Conservation (phyloP, 345 rosid species). For the Pugionium cornutum region DNA sequence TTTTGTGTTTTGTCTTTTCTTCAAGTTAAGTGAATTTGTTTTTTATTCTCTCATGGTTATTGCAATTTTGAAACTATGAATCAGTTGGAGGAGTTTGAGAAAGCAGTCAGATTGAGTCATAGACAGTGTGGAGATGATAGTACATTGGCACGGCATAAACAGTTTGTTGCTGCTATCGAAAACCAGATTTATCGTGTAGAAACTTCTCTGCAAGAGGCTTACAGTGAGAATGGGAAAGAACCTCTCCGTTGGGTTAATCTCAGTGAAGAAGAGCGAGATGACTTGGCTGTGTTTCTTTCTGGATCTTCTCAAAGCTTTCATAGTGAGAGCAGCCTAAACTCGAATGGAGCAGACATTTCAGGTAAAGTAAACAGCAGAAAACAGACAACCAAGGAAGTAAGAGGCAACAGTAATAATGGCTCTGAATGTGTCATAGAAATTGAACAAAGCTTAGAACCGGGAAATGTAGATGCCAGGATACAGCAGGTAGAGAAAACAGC, state of each 20-base stretch:
- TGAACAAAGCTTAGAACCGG: conserved; percentile 42
- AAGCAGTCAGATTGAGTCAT: conserved; percentile 64
- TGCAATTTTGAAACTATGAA: conserved; percentile 20
- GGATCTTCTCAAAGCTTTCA: conserved; percentile 46
- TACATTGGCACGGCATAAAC: conserved; percentile 59
- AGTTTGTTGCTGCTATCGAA: conserved; percentile 68
- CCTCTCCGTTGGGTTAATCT: conserved; percentile 74
- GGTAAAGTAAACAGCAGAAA: conserved; percentile 1
- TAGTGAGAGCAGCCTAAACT: conserved; percentile 35
- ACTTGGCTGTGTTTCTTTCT: conserved; percentile 76
- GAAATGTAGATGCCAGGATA: conserved; percentile 40
- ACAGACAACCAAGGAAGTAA: conserved; percentile 27
- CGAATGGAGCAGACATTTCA: conserved; percentile 23
- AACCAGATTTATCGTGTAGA: conserved; percentile 64
- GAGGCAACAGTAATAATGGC: conserved; percentile 34
- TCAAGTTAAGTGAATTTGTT: not conserved
- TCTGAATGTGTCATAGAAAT: conserved; percentile 41
- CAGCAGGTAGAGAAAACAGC: conserved; percentile 45
- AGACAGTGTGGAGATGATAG: conserved; percentile 45
- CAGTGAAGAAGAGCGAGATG: conserved; percentile 73
- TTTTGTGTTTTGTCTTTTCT: not conserved
- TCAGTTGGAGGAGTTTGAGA: conserved; percentile 86
- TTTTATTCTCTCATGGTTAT: not conserved
- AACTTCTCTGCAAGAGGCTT: conserved; percentile 54
- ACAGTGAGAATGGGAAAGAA: conserved; percentile 61